Evolutionary conservation across 2,329 filamentous ascomycete species (phyloP), one percentile per base, ranked within the genome.

Genomic region (Fusarium mexicanum): DNA sequence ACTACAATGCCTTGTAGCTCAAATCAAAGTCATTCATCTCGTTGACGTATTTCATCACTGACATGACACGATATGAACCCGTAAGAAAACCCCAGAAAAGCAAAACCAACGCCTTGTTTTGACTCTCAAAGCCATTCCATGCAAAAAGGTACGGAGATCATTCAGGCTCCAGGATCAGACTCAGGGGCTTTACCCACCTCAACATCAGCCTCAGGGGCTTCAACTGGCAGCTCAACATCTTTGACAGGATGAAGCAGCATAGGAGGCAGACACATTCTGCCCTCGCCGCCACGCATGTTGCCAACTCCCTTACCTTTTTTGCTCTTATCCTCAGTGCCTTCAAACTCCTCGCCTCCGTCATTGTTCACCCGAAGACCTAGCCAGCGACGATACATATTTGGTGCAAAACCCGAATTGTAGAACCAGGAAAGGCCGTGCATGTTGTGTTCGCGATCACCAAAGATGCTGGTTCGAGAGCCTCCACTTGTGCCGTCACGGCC

Each of bases 231-330:
- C 65, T 92, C 90, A 10, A 95, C 88, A 61, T 90, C 88, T 86
- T 98, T 98, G 61, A 98, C 89, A 0, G 95, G 95, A 87, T 98
- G 95, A 73, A 98, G 83, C 71, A 98, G 84, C 92, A 98, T 96
- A 2, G 93, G 94, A 13, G 95, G 94, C 46, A 98, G 84, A 83
- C 95, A 98, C 94, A 98, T 97, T 68, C 95, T 89, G 17, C 94
- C 94, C 82, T 95, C 93, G 22, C 92, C 91, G 54, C 91, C 89
- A 57, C 86, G 87, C 88, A 91, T 92, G 72, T 83, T 80, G 47
- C 83, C 81, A 12, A 89, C 86, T 43, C 81, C 83, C 31, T 81
- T 79, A 37, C 86, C 89, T 67, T 87, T 83, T 81, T 86, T 87
- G 78, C 82, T 87, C 77, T 81, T 77, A 66, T 90, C 88, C 38